Evolutionary conservation across 2,329 filamentous ascomycete species (phyloP).

Genomic region (Arthrinium phaeospermum): DNA sequence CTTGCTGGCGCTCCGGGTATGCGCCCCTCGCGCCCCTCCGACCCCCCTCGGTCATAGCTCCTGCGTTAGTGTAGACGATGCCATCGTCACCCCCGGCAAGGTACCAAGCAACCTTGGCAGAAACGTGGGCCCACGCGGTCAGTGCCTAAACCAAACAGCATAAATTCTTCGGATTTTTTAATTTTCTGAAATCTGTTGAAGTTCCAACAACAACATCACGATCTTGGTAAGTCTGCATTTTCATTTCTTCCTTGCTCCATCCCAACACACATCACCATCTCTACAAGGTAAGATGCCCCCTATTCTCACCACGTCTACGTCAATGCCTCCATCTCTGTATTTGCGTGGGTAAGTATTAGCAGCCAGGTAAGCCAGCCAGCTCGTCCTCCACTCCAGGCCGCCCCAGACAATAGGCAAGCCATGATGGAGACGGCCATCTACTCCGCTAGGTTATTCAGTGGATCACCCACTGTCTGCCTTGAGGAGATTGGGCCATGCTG

Average conservation of each 20-base stretch:
- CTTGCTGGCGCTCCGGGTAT: background rate
- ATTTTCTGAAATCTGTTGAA: background rate
- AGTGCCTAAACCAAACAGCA: background rate
- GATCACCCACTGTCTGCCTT: conserved; percentile 1
- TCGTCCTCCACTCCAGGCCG: background rate
- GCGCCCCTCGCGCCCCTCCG: background rate
- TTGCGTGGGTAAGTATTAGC: conserved; percentile 8
- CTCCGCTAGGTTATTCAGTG: background rate
- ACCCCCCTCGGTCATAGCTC: background rate
- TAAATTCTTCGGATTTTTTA: background rate
- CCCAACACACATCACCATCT: background rate
- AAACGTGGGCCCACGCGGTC: background rate
- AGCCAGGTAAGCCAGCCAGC: background rate
- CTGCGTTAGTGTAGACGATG: background rate
- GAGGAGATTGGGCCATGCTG: background rate
- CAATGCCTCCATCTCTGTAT: background rate
- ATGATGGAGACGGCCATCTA: background rate
- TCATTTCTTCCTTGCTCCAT: background rate
- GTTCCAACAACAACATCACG: background rate
- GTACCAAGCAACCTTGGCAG: background rate
- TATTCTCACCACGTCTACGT: background rate
- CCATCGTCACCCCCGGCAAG: background rate
- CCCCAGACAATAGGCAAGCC: background rate
- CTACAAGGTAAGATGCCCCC: background rate
- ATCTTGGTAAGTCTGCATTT: background rate